Base-by-base conservation (phyloP, 1,284 basidiomycete genomes). In the Caloboletus firmus region DNA sequence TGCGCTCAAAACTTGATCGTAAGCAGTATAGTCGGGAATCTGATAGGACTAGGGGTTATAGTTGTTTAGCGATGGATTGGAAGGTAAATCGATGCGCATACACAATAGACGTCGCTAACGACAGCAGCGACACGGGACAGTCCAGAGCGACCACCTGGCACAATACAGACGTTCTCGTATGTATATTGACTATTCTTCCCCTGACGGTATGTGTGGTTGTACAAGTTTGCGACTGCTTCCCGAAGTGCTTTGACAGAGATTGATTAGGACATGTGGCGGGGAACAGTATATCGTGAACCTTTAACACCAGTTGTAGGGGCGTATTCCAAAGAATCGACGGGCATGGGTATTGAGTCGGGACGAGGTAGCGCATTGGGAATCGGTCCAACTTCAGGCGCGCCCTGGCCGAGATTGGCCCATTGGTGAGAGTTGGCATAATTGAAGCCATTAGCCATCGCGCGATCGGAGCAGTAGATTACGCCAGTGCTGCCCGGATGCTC, bases 301-400 rank as follows among this genome's bases (percentile, higher is more conserved):
- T 89, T 93, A 44, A 95, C 87, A 49, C 95, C 95, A 1, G 93
- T 92, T 2, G 94, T 96, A 0, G 95, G 94, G 1, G 92, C 95
- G 65, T 97, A 97, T 72, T 96, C 93, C 64, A 95, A 79, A 37
- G 91, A 88, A 67, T 92, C 90, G 22, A 82, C 66, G 26, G 86
- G 84, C 46, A 89, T 66, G 31, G 79, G 72, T 53, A 96, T 80
- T 45, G 76, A 75, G 5, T 79, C 78, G 1, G 88, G 87, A 36
- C 92, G 84, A 22, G 80, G 72, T 0, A 84, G 80, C 2, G 87
- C 89, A 46, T 84, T 82, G 2, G 91, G 91, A 55, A 98, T 86
- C 11, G 84, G 82, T 0, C 93, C 94, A 10, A 90, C 87, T 71
- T 95, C 93, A 2, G 93, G 93, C 6, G 92, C 93, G 51, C 93